Percentiles rank a stretch among this genome's conserved stretches.
Evolutionary conservation across 805 yeast species (phyloP).

Genomic region (Candida pseudofarinosa): DNA sequence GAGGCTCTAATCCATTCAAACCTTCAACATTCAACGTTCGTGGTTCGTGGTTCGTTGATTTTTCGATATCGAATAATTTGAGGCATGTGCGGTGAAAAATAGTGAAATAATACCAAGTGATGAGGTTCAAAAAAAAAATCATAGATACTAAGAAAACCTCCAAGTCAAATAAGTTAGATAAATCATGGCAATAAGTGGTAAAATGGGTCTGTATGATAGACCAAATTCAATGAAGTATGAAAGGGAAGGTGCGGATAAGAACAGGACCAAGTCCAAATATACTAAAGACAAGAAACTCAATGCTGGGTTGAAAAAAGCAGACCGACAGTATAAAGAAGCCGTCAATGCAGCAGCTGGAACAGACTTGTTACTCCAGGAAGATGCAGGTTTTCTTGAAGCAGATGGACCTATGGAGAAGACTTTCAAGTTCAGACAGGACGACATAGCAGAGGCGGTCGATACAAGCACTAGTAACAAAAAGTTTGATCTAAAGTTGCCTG

Average conservation of each 20-base stretch:
- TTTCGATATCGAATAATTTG: not conserved
- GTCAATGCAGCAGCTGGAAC: constrained; percentile 81
- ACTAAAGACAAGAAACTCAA: constrained; percentile 58
- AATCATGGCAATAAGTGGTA: constrained; percentile 15
- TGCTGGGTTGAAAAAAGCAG: constrained; percentile 63
- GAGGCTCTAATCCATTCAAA: no score
- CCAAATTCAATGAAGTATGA: constrained; percentile 24
- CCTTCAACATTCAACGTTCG: no score
- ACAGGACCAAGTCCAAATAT: constrained; percentile 21
- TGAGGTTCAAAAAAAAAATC: constrained; percentile 12
- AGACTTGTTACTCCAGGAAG: constrained; percentile 80
- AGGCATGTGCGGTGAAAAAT: not conserved
- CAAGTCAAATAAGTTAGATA: not conserved
- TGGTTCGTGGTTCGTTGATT: no score
- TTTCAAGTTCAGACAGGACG: constrained; percentile 76
- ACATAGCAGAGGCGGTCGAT: constrained; percentile 74
- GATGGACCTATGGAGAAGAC: constrained; percentile 92
- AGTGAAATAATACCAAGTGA: constrained; percentile 31
- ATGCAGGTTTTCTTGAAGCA: constrained; percentile 82
- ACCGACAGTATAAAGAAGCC: constrained; percentile 72
- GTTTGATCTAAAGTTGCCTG: constrained; percentile 65
- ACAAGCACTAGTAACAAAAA: constrained; percentile 68
- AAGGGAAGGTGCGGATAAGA: constrained; percentile 15
- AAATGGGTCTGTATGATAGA: constrained; percentile 17
- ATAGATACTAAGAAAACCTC: constrained; percentile 1